These are phyloP conservation scores for Zopfia rhizophila DNA, from an alignment of 2,329 filamentous ascomycete genomes.

Conservation along the genomic window DNA sequence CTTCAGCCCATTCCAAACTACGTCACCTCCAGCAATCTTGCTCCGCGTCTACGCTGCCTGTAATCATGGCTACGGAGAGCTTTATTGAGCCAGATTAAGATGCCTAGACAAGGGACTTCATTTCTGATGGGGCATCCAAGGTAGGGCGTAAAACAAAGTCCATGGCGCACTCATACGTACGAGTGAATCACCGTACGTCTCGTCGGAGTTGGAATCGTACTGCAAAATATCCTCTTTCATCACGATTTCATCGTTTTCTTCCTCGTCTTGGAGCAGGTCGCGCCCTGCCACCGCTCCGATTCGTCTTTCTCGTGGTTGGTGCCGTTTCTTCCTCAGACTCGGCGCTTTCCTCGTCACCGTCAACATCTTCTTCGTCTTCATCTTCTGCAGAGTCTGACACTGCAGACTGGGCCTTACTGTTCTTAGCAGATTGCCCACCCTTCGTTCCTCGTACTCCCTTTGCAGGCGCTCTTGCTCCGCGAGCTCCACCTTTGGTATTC, in stretches of 20 bases:
- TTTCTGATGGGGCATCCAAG: no score
- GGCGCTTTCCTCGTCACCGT: conserved; percentile 41
- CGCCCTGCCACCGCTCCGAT: conserved; percentile 29
- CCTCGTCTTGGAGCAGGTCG: conserved; percentile 41
- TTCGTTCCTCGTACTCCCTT: conserved; percentile 39
- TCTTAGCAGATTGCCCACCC: conserved; percentile 34
- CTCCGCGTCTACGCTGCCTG: no score
- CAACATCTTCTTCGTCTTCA: conserved; percentile 54
- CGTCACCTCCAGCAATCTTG: no score
- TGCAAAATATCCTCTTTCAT: no score
- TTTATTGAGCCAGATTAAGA: no score
- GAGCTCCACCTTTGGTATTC: conserved; percentile 36
- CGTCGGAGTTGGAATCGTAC: no score
- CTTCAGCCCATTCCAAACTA: no score
- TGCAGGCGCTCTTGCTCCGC: conserved; percentile 33
- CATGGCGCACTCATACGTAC: no score
- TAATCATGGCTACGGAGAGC: no score
- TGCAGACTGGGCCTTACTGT: conserved; percentile 42
- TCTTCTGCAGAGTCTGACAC: conserved; percentile 41
- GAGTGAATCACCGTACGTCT: no score
- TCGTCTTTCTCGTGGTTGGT: conserved; percentile 45
- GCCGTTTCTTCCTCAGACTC: conserved; percentile 43
- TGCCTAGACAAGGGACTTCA: no score
- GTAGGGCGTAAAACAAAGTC: no score
- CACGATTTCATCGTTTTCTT: conserved; percentile 36